Percentiles rank a stretch among this genome's conserved stretches.
Evolutionary conservation across 2,329 filamentous ascomycete genomes (phyloP).

Genomic region (Periconia digitata): DNA sequence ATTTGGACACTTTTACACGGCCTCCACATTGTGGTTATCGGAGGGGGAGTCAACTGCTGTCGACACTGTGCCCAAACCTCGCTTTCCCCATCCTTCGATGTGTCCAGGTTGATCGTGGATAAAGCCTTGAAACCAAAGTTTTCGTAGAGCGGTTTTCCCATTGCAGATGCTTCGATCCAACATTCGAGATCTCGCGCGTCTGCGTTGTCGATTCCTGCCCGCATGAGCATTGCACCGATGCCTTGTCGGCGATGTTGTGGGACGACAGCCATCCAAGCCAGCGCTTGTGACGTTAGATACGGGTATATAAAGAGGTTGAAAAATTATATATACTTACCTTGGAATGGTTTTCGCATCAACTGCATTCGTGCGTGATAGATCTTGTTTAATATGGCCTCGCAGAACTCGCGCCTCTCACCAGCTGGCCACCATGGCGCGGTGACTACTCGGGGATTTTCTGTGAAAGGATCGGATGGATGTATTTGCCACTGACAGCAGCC

Average conservation of each 20-base stretch:
- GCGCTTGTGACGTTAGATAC: constrained; percentile 19
- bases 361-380: constrained; percentile 31
- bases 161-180: constrained; percentile 42
- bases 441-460: constrained; percentile 25
- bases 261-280: constrained; percentile 41
- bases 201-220: constrained; percentile 34
- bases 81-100: constrained; percentile 20
- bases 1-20: constrained; percentile 24
- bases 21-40: constrained; percentile 38
- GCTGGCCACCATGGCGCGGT: constrained; percentile 40
- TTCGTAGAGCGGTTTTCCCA: constrained; percentile 42
- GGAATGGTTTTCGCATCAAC: constrained; percentile 39
- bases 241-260: constrained; percentile 40
- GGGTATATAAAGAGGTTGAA: neutral
- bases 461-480: constrained; percentile 30
- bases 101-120: constrained; percentile 35
- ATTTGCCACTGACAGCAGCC: constrained; percentile 39
- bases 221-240: constrained; percentile 40
- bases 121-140: constrained; percentile 32
- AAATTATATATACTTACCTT: constrained; percentile 24
- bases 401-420: constrained; percentile 35
- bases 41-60: constrained; percentile 35
- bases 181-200: constrained; percentile 38
- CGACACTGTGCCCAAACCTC: constrained; percentile 36
- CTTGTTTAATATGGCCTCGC: constrained; percentile 36